Evolutionary conservation across 306 rosid species (phyloP).

Genomic region (Neltuma alba): DNA sequence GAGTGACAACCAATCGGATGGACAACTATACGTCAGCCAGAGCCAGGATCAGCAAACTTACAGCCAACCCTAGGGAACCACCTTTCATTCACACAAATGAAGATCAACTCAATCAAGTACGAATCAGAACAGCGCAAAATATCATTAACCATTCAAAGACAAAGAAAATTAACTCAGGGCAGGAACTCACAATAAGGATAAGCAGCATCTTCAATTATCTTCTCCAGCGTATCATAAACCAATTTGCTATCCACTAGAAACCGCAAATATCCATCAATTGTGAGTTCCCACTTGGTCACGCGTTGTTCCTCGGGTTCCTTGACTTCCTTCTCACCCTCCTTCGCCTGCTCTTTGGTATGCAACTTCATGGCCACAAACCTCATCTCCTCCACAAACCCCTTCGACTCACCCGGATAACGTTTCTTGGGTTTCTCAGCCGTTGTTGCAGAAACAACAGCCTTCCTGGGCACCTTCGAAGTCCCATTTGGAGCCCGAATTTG

Average conservation of each 20-base stretch:
- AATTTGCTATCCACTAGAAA: constrained; percentile 89
- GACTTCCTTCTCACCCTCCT: constrained; percentile 85
- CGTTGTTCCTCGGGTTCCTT: constrained; percentile 72
- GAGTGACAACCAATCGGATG: not conserved
- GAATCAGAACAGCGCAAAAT: not conserved
- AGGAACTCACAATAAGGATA: constrained; percentile 69
- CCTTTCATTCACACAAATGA: not conserved
- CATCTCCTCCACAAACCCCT: constrained; percentile 99
- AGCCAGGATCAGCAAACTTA: not conserved
- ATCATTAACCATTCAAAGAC: not conserved
- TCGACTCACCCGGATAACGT: constrained; percentile 84
- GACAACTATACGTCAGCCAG: not conserved
- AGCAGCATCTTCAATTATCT: constrained; percentile 64
- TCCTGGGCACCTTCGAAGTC: constrained; percentile 40
- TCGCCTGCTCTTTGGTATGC: constrained; percentile 91
- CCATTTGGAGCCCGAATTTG: constrained; percentile 3
- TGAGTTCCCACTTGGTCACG: constrained; percentile 80
- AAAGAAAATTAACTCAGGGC: not conserved
- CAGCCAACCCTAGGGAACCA: not conserved
- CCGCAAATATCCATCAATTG: constrained; percentile 74
- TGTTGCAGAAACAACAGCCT: constrained; percentile 59
- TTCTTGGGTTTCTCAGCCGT: constrained; percentile 76
- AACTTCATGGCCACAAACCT: constrained; percentile 97
- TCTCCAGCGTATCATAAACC: constrained; percentile 85
- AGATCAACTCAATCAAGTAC: not conserved